Evolutionary conservation across 2,329 filamentous ascomycete genomes (phyloP).

Genomic region (Trichoderma afroharzianum): DNA sequence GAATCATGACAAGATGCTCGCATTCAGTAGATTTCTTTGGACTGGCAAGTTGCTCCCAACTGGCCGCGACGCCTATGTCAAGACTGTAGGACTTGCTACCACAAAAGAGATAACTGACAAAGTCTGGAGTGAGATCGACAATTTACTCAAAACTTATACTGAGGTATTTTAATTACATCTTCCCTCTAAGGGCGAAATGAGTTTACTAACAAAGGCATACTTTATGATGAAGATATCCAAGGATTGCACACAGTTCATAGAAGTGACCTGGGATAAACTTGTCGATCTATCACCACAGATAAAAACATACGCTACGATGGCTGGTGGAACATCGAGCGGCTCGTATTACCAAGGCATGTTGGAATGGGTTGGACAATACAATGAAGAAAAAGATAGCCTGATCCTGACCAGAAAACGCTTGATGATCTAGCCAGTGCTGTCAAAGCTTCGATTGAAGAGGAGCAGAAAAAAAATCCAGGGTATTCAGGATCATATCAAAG

Average conservation of each 20-base stretch:
- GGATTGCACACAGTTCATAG: neutral
- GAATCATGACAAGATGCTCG: neutral
- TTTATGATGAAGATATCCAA: neutral
- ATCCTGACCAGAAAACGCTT: neutral
- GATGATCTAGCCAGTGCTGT: neutral
- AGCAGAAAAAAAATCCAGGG: neutral
- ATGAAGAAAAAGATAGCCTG: neutral
- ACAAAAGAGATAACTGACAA: neutral
- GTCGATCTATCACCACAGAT: neutral
- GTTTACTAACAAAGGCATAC: neutral
- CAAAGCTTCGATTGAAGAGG: neutral
- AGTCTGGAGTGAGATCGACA: neutral
- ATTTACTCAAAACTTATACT: neutral
- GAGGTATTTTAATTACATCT: neutral
- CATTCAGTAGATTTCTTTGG: neutral
- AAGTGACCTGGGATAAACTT: neutral
- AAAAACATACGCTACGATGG: neutral
- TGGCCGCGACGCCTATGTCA: neutral
- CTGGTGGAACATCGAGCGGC: neutral
- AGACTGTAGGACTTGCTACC: neutral
- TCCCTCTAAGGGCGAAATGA: neutral
- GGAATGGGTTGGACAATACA: neutral
- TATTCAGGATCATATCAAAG: neutral
- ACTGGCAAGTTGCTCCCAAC: neutral
- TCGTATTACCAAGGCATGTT: neutral